phyloP scores from a whole-genome alignment of 148 eudicot genomes.

The Salicornia ramosissima region DNA sequence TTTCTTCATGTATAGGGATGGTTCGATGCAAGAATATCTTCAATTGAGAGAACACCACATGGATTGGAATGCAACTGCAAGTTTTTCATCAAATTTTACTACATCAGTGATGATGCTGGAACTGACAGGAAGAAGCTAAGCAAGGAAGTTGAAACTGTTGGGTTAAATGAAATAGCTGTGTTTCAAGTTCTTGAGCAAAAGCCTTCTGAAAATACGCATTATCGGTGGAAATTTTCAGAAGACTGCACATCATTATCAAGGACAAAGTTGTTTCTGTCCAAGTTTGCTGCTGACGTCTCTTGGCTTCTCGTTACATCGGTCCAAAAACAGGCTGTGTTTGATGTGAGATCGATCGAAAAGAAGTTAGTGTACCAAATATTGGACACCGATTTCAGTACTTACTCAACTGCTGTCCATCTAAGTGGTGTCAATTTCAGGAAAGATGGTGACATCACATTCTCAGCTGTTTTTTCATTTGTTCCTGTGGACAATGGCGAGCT shows the following conservation, averaged over 20 bases:
- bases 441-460: conserved; percentile 43
- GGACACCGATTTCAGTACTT: conserved; percentile 35
- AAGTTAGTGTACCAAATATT: conserved; percentile 63
- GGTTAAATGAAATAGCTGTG: conserved; percentile 52
- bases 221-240: conserved; percentile 72
- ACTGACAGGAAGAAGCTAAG: conserved; percentile 35
- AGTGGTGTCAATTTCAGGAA: conserved; percentile 57
- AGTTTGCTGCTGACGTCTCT: conserved; percentile 59
- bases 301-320: conserved; percentile 81
- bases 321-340: conserved; percentile 50
- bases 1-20: conserved; percentile 53
- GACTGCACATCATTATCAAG: conserved; percentile 61
- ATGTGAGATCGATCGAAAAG: conserved; percentile 49
- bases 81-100: conserved; percentile 52
- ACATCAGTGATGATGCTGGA: conserved; percentile 44
- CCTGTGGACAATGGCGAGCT: conserved; percentile 18
- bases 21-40: conserved; percentile 74
- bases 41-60: conserved; percentile 80
- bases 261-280: conserved; percentile 53
- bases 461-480: conserved; percentile 44
- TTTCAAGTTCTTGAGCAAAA: conserved; percentile 56
- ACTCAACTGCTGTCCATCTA: conserved; percentile 27
- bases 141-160: conserved; percentile 46
- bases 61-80: conserved; percentile 55
- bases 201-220: conserved; percentile 50